Base-by-base conservation (phyloP, 75 land plant genomes). In the Picea sitchensis region DNA sequence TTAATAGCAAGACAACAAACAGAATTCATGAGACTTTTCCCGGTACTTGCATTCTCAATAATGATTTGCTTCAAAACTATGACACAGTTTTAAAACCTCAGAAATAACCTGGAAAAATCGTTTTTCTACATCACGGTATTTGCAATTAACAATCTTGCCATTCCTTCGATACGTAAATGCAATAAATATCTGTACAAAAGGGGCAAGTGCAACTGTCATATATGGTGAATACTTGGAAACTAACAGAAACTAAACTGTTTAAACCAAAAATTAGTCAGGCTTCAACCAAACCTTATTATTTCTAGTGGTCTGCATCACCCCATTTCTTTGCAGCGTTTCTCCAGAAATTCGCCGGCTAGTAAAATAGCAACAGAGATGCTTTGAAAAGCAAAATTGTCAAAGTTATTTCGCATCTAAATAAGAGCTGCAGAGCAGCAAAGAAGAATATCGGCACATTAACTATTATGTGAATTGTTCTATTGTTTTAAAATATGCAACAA, bases 101-200 rank as follows among this genome's bases (percentile, higher is more conserved):
- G n/a, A 41, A 32, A 26, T 58, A 21, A 94, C 97, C 92, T 98
- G 95, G 94, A 93, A 95, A 82, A 98, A 98, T 61, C 76, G 83
- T 80, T 95, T 95, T 26, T 75, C 32, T 32, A 83, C 57, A 68
- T 78, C 86, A n/a, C 98, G 90, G 75, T 88, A 98, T 65, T 95
- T 98, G 88, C 96, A 98, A 75, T 83, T 89, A 14, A 95, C 86
- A 64, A 93, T 85, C 44, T 51, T 34, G 44, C 91, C 92, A 80
- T 90, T 82, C 74, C 80, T 62, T 54, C 85, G 44, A 72, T 92
- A 98, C 2, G 94, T 76, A 73, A 98, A 98, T 74, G 93, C 99
- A 83, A 98, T 93, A 59, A 71, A 86, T 79, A 86, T 36, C 95
- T 95, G 86, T 23, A 65, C 56, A 80, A 8, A 74, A 76, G 30